These are phyloP conservation scores for Solanum aculeatissimum DNA, from an alignment of 305 asterid species.

Conservation along the genomic window DNA sequence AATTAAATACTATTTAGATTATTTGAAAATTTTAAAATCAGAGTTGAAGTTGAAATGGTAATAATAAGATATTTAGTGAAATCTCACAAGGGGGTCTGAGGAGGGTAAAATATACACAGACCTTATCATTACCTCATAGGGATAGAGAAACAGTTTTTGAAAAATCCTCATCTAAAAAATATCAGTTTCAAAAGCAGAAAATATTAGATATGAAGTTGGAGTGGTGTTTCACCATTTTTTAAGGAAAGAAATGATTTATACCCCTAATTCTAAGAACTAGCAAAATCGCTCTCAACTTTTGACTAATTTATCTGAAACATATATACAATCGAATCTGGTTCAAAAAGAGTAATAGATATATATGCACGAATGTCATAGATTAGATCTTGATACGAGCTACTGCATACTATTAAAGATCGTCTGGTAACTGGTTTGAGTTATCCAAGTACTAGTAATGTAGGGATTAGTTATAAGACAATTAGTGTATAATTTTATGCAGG, in stretches of 20 bases:
- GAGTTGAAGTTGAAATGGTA: neutral
- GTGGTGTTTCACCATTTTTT: no score
- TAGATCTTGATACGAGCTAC: neutral
- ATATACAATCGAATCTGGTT: neutral
- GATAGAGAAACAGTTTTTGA: no score
- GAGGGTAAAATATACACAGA: no score
- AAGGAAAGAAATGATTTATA: neutral
- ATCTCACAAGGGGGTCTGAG: no score
- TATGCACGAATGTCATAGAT: neutral
- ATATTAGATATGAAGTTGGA: no score
- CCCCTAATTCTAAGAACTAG: neutral
- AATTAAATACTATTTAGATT: neutral
- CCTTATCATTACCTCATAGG: no score
- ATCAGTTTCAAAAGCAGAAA: no score
- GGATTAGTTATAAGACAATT: neutral
- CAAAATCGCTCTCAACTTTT: neutral
- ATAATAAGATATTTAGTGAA: no score
- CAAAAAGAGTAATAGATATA: neutral
- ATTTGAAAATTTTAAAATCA: neutral
- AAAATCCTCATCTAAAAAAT: no score
- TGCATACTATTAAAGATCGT: neutral
- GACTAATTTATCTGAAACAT: neutral
- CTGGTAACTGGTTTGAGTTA: neutral
- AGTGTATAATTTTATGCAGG: neutral
- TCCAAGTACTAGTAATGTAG: neutral